Evolutionary conservation across 1,284 basidiomycete species (phyloP).

Genomic region (Pseudozyma tsukubaensis): DNA sequence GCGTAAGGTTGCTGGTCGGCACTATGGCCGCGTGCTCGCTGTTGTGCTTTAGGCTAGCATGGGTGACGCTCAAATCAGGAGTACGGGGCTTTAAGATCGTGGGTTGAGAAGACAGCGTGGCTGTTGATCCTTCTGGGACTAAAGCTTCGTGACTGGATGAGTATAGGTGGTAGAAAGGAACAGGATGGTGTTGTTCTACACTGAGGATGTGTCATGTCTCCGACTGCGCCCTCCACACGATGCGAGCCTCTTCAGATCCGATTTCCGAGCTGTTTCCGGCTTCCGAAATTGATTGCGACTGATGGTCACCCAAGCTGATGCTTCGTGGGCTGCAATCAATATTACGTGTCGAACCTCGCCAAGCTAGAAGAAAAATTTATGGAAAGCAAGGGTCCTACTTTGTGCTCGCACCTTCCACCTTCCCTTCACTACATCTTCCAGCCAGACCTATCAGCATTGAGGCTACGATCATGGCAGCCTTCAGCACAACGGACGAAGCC

Average conservation of each 20-base stretch:
- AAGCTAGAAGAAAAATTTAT: constrained; percentile 21
- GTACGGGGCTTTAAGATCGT: too few relatives aligned
- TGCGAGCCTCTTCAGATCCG: constrained; percentile 3
- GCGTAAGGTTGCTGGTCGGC: not conserved
- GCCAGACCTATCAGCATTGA: not conserved
- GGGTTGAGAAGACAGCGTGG: too few relatives aligned
- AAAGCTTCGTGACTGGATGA: too few relatives aligned
- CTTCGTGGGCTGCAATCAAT: not conserved
- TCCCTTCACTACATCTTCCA: not conserved
- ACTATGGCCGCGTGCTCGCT: not conserved
- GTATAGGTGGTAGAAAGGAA: not conserved
- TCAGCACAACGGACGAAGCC: constrained; percentile 63
- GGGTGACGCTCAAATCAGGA: not conserved
- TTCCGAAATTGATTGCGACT: constrained; percentile 16
- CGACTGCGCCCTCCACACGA: constrained; percentile 29
- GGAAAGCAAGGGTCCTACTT: not conserved
- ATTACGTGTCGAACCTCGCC: too few relatives aligned
- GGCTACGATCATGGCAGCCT: constrained; percentile 34
- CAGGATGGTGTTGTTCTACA: not conserved
- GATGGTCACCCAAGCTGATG: too few relatives aligned
- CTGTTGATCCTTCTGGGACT: too few relatives aligned
- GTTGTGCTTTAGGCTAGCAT: not conserved
- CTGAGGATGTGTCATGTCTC: constrained; percentile 9
- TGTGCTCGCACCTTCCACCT: not conserved
- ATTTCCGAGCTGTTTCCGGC: constrained; percentile 9